Evolutionary conservation across 179 eudicot species (phyloP).

Genomic region (Amaranthus tricolor): DNA sequence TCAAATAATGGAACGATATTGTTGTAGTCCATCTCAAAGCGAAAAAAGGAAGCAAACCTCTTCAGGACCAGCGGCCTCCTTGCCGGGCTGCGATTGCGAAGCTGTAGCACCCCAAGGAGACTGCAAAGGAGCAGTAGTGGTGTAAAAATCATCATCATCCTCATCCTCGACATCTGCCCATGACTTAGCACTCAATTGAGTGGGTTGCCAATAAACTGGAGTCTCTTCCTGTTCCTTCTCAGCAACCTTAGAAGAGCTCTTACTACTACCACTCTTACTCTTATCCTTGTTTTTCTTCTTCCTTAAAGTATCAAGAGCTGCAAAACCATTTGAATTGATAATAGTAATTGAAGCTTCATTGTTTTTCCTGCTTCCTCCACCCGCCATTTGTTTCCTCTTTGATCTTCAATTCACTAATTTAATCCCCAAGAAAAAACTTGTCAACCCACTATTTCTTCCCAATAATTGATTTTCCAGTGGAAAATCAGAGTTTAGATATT

Average conservation of each 20-base stretch:
- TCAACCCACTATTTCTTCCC: neutral
- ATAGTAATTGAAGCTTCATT: slow-evolving; percentile 27
- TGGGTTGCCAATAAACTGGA: slow-evolving; percentile 72
- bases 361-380: slow-evolving; percentile 29
- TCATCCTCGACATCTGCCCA: slow-evolving; percentile 99
- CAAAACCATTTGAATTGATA: slow-evolving; percentile 51
- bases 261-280: slow-evolving; percentile 39
- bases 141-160: slow-evolving; percentile 90
- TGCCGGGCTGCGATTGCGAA: slow-evolving; percentile 23
- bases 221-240: slow-evolving; percentile 41
- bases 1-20: too few species aligned
- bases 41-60: slow-evolving; percentile 28
- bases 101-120: slow-evolving; percentile 51
- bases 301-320: slow-evolving; percentile 57
- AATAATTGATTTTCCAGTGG: neutral
- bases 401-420: neutral
- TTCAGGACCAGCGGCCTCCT: slow-evolving; percentile 25
- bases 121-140: slow-evolving; percentile 76
- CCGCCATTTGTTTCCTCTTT: slow-evolving; percentile 14
- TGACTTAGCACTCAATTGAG: slow-evolving; percentile 62
- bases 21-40: neutral
- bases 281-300: slow-evolving; percentile 74
- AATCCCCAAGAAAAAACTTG: neutral
- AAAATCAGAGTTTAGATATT: neutral
- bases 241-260: slow-evolving; percentile 32